A percentile compares a stretch with the other conserved stretches of the same genome.
Evolutionary conservation across 768 basidiomycete genomes (phyloP).

Genomic region (Pleurotus tuber-regium): DNA sequence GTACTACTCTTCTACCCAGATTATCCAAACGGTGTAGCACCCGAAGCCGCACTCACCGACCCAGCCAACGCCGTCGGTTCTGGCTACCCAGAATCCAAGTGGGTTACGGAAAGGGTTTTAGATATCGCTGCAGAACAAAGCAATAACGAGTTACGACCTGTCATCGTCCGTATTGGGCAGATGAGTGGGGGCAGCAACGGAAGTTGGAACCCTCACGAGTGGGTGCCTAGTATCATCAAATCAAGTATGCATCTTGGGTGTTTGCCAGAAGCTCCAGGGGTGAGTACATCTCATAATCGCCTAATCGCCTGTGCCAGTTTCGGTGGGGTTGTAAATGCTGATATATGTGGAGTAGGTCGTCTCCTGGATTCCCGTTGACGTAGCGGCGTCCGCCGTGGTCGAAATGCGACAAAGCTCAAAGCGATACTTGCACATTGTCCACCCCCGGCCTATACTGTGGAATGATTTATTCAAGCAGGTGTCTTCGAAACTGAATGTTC

Average conservation of each 20-base stretch:
- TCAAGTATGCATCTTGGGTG: constrained; percentile 25
- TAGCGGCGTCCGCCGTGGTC: constrained; percentile 25
- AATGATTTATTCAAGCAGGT: constrained; percentile 17
- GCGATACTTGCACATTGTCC: constrained; percentile 21
- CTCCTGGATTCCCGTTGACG: constrained; percentile 31
- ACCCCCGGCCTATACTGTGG: constrained; percentile 26
- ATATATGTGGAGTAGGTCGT: constrained; percentile 13
- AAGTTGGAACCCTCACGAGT: constrained; percentile 40
- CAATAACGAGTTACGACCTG: constrained; percentile 24
- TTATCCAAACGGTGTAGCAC: background rate
- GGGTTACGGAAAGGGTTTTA: constrained; percentile 36
- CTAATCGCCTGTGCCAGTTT: background rate
- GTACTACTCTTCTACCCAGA: background rate
- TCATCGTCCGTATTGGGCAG: constrained; percentile 43
- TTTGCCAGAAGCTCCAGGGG: constrained; percentile 24
- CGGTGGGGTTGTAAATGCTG: no score
- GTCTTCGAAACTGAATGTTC: constrained; percentile 20
- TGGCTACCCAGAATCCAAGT: constrained; percentile 41
- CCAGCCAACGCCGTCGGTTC: constrained; percentile 16
- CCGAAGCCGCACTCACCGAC: background rate
- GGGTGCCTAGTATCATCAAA: constrained; percentile 39
- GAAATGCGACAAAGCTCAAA: constrained; percentile 15
- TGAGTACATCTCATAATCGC: background rate
- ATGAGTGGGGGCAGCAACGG: constrained; percentile 40
- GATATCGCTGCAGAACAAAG: constrained; percentile 1